Evolutionary conservation across 2,329 filamentous ascomycete species (phyloP).

Genomic region (Claviceps arundinis): DNA sequence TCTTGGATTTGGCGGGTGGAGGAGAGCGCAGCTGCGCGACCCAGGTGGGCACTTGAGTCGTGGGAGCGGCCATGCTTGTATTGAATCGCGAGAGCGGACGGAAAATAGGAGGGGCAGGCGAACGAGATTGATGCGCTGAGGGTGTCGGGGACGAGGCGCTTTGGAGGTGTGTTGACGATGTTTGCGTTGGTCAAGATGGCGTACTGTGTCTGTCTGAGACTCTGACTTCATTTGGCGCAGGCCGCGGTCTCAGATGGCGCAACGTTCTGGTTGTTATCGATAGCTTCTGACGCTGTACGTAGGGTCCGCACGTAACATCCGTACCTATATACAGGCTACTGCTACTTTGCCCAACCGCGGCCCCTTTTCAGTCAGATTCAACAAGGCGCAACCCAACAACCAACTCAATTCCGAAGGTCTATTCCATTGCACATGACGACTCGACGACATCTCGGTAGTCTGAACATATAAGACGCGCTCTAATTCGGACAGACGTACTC

Average conservation of each 20-base stretch:
- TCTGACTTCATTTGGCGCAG: no score
- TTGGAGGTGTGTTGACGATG: neutral
- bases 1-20: constrained; percentile 52
- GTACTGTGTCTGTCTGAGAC: neutral
- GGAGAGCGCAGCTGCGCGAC: constrained; percentile 65
- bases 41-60: constrained; percentile 54
- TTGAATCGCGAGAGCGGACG: neutral
- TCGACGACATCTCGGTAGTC: neutral
- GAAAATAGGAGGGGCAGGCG: neutral
- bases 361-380: neutral
- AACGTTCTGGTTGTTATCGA: constrained; percentile 1
- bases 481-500: no score
- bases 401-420: neutral
- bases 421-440: neutral
- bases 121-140: neutral
- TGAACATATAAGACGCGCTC: neutral
- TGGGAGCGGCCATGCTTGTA: constrained; percentile 16
- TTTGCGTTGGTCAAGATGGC: neutral
- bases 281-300: neutral
- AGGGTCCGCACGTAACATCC: neutral
- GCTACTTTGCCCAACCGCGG: neutral
- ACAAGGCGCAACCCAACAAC: neutral
- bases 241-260: no score
- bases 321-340: neutral
- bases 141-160: neutral